Evolutionary conservation across 768 basidiomycete genomes (phyloP), one percentile per base, ranked within the genome.

Genomic region (Suillus subaureus): DNA sequence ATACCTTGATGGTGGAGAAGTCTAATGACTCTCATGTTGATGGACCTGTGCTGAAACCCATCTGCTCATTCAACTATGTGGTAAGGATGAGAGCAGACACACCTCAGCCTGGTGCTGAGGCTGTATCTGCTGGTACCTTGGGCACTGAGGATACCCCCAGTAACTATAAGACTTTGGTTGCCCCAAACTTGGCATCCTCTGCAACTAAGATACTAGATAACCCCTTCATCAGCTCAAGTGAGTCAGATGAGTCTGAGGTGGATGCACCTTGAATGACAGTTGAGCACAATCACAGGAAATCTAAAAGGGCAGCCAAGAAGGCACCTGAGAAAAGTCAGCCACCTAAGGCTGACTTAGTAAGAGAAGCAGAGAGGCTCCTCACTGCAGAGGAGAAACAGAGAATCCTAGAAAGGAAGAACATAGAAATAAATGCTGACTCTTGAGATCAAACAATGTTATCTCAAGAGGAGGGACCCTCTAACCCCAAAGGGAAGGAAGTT

Each of bases 401-500:
- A 3, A 33, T 55, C 52, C 52, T 21, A 5, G 31, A 55, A 31
- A 55, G 52, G 18, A 55, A 33, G 4, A 3, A 9, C 0, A 16
- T 9, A 0, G 21, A 33, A 8, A 4, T 5, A 2, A 18, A 11
- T 2, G 28, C 52, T 6, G 4, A 11, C 1, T 6, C 21, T 4
- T 2, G 6, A 1, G 52, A 21, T 0, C 52, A 21, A 1, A 31
- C 47, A 1, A 0, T 11, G 4, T 11, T 18, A 3, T 49, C 61
- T 0, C 35, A 2, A 2, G 45, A 13, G 1, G 55, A 58, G 9
- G 54, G 63, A 1, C 61, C 40, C 1, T 63, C 63, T 8, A 11
- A 11, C 9, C 35, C 2, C 37, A 72, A 73, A 18, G 67, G 68
- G 3, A 73, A 73, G 45, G 52, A 28, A 1, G 28, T 55, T 6